Evolutionary conservation across 2,329 filamentous ascomycete genomes (phyloP), one percentile per base, ranked within the genome.

Genomic region (Ceratocystis diversiconidia): DNA sequence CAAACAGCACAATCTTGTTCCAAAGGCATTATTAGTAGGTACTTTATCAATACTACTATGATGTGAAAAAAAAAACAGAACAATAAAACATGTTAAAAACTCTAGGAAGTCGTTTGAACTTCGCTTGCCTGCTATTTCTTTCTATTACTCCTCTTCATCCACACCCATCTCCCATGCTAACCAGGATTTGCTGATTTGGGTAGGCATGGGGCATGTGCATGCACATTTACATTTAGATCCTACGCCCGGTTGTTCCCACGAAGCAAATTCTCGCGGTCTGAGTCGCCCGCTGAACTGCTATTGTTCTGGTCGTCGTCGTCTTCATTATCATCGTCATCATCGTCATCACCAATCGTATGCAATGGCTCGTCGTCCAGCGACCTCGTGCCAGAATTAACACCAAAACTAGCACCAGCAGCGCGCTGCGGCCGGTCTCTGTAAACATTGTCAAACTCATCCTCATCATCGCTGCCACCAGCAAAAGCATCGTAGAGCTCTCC

Each of bases 401-500:
- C 61, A 46, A n/a, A 19, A 46, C 36, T 22, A 28, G n/a, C 55
- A 10, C 48, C 30, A 32, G 22, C 57, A 61, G 60, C n/a, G n/a
- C 30, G 41, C 46, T 60, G 57, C 59, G 69, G 67, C 65, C 67
- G 66, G 46, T 79, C 78, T 15, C 77, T 77, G 43, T 78, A 78
- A 59, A 72, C 73, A 66, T 79, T 72, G 2, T 76, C 74, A 50
- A 75, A 73, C 30, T 78, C 65, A 28, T 62, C 77, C 12, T 63
- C 92, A 66, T 92, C 92, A 28, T 83, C 81, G 68, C 82, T 85
- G 63, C 91, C 92, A 17, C 90, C 92, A 0, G 94, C 94, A 79
- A 99, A 99, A 3, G 94, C 94, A 78, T 99, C 94, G 74, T 99
- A 99, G 57, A 99, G 78, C 77, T 97, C 92, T 32, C 92, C 91